phyloP scores from a whole-genome alignment of 352 stramenopile genomes.

The Phytopythium helicoides region DNA sequence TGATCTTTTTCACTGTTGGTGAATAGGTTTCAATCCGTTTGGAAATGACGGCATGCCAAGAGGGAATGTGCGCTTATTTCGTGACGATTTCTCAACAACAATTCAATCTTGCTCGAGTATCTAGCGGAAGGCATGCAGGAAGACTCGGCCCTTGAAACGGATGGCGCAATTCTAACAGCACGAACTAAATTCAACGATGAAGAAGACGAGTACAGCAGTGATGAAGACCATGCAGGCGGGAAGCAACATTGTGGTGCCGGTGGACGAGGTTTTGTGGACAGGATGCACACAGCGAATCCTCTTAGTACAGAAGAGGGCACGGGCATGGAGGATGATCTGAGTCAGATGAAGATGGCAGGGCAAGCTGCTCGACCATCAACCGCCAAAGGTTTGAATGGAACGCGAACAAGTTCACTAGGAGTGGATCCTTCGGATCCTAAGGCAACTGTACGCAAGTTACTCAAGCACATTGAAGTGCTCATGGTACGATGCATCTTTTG shows the following conservation, averaged over 20 bases:
- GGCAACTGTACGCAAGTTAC: constrained; percentile 73
- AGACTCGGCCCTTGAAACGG: constrained; percentile 7
- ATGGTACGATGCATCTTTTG: constrained; percentile 28
- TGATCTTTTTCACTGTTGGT: background rate
- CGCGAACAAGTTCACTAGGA: constrained; percentile 41
- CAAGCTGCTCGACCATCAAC: constrained; percentile 14
- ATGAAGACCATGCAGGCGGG: constrained; percentile 5
- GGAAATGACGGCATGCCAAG: constrained; percentile 56
- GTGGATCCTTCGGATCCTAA: constrained; percentile 83
- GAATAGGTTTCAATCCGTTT: constrained; percentile 41
- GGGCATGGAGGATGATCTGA: constrained; percentile 2
- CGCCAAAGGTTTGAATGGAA: constrained; percentile 8
- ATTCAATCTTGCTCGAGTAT: constrained; percentile 82
- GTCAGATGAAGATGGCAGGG: background rate
- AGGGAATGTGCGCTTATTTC: constrained; percentile 79
- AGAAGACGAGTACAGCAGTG: constrained; percentile 5
- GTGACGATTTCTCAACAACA: constrained; percentile 86
- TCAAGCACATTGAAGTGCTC: constrained; percentile 82
- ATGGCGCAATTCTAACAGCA: constrained; percentile 5
- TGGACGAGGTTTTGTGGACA: constrained; percentile 45
- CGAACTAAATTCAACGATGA: constrained; percentile 9
- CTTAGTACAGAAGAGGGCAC: constrained; percentile 3
- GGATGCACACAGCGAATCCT: constrained; percentile 57
- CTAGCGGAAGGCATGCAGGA: constrained; percentile 43
- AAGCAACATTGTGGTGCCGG: background rate